These are phyloP conservation scores for Pisolithus orientalis DNA, from an alignment of 768 basidiomycete species.

Conservation along the genomic window DNA sequence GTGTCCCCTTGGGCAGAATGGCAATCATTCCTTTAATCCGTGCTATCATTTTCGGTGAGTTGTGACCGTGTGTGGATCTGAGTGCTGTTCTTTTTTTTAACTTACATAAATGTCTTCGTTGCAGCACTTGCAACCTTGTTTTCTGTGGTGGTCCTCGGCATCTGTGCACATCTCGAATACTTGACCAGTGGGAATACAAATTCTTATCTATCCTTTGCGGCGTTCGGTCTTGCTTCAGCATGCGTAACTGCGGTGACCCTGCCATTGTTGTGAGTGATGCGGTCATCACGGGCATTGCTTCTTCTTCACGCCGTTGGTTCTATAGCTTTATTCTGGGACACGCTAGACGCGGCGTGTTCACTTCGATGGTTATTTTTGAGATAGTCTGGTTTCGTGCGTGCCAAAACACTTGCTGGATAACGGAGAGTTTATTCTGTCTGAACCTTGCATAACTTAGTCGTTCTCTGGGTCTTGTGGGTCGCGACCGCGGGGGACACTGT, in stretches of 20 bases:
- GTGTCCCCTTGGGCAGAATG: slow-evolving; percentile 9
- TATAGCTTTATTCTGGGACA: slow-evolving; percentile 13
- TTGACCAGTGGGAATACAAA: slow-evolving; percentile 4
- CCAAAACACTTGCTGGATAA: background rate
- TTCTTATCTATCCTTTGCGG: slow-evolving; percentile 5
- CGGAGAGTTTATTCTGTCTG: background rate
- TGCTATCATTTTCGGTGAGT: slow-evolving; percentile 17
- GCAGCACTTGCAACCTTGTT: slow-evolving; percentile 11
- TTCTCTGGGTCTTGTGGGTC: slow-evolving; percentile 20
- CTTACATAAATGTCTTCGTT: background rate
- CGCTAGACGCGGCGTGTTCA: slow-evolving; percentile 7
- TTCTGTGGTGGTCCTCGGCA: slow-evolving; percentile 15
- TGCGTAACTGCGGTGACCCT: slow-evolving; percentile 16
- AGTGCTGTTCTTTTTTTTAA: too few relatives aligned
- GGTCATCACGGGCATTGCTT: background rate
- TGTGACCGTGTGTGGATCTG: background rate
- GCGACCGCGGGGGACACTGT: slow-evolving; percentile 9
- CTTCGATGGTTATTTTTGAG: slow-evolving; percentile 20
- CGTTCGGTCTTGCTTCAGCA: slow-evolving; percentile 10
- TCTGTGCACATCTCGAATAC: slow-evolving; percentile 15
- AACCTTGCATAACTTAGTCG: slow-evolving; percentile 5
- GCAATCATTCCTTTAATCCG: slow-evolving; percentile 21
- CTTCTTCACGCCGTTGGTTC: background rate
- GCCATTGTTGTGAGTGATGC: slow-evolving; percentile 18
- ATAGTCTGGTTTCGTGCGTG: slow-evolving; percentile 21